A percentile compares a stretch with the other conserved stretches of the same genome.
Conservation (phyloP, 169 alveolate genomes). For the Eimeria sp. region DNA sequence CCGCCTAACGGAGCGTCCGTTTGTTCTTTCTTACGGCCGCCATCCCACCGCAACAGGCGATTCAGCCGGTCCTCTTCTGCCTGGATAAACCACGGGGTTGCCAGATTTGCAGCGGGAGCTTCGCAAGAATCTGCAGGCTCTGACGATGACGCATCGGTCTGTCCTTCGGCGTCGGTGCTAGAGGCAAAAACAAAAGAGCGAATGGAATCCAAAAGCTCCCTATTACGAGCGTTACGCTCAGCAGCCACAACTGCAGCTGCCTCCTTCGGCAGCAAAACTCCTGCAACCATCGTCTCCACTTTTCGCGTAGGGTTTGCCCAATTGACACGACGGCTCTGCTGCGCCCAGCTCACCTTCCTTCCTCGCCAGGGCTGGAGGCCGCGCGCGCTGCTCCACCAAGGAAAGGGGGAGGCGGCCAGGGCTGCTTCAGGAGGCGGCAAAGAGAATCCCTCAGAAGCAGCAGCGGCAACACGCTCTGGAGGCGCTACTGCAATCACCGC, state of each 20-base stretch:
- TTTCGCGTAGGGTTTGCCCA: conserved; percentile 63
- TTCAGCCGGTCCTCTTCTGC: conserved; percentile 54
- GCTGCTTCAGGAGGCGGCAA: conserved; percentile 76
- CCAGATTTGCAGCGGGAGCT: conserved; percentile 6
- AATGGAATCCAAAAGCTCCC: neutral
- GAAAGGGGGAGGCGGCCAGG: conserved; percentile 75
- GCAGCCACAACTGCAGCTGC: conserved; percentile 47
- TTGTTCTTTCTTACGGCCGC: neutral
- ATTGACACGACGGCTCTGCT: conserved; percentile 79
- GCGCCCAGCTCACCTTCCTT: conserved; percentile 26
- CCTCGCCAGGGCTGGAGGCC: conserved; percentile 82
- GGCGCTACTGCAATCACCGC: conserved; percentile 59
- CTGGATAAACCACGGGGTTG: conserved; percentile 33
- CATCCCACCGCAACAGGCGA: conserved; percentile 17
- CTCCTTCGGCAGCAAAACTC: conserved; percentile 56
- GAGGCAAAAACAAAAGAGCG: neutral
- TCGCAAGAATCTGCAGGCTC: neutral
- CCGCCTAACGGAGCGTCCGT: neutral
- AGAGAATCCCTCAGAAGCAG: conserved; percentile 52
- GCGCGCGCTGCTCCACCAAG: conserved; percentile 76
- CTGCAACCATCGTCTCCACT: conserved; percentile 68
- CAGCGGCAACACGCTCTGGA: conserved; percentile 52
- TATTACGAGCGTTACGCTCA: conserved; percentile 6
- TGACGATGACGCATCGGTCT: neutral
- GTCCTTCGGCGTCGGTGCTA: neutral